These are phyloP conservation scores for Saccharomyces pastorianus DNA, from an alignment of 1,139 yeast genomes.

Conservation along the genomic window DNA sequence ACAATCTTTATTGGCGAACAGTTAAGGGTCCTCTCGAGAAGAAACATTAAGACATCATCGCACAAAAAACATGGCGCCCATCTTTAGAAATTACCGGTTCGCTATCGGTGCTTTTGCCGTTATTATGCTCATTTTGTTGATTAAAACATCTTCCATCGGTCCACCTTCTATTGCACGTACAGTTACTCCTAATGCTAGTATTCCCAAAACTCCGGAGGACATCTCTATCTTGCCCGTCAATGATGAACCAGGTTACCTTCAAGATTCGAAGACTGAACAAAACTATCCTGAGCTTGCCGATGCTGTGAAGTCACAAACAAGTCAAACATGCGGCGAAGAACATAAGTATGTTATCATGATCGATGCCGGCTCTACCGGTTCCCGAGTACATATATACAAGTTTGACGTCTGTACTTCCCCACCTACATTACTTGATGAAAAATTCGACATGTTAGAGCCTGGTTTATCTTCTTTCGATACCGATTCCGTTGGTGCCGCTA, in stretches of 20 bases:
- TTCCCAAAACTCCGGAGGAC: conserved; percentile 21
- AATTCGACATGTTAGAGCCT: conserved; percentile 82
- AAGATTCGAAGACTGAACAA: conserved; percentile 15
- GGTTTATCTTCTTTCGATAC: conserved; percentile 83
- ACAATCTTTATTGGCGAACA: not conserved
- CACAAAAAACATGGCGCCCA: conserved; percentile 9
- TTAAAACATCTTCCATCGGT: conserved; percentile 23
- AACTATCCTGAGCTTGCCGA: conserved; percentile 22
- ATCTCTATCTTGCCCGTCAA: conserved; percentile 16
- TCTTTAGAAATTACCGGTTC: conserved; percentile 29
- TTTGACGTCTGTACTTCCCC: conserved; percentile 80
- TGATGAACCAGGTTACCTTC: conserved; percentile 23
- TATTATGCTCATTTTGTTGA: conserved; percentile 28
- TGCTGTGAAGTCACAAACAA: conserved; percentile 19
- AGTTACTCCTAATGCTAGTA: conserved; percentile 14
- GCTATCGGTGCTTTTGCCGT: conserved; percentile 29
- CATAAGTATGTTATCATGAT: conserved; percentile 73
- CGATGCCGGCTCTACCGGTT: conserved; percentile 96
- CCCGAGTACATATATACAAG: conserved; percentile 87
- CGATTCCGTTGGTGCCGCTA: conserved; percentile 78
- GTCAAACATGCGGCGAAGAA: conserved; percentile 29
- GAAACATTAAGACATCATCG: not conserved
- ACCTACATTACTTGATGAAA: conserved; percentile 70
- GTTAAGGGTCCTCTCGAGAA: not conserved
- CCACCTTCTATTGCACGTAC: conserved; percentile 12